Evolutionary conservation across 805 yeast genomes (phyloP).

Genomic region (Schwanniomyces sp.): DNA sequence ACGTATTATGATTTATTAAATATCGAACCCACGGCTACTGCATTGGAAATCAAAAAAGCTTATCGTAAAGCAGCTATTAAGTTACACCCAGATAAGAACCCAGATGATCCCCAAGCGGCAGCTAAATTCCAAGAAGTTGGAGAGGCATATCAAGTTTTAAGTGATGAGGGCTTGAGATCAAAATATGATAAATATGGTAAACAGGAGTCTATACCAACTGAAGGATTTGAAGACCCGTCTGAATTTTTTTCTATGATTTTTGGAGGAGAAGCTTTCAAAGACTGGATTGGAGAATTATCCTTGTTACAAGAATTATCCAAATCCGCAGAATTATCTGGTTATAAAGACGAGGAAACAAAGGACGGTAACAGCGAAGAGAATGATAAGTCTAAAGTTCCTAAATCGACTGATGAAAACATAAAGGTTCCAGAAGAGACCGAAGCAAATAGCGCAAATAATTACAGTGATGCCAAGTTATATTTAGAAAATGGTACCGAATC

Average conservation of each 20-base stretch:
- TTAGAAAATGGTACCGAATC: conserved; percentile 11
- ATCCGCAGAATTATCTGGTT: conserved; percentile 42
- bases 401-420: neutral
- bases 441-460: conserved; percentile 3
- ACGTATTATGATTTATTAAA: conserved; percentile 41
- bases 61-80: conserved; percentile 45
- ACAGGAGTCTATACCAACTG: conserved; percentile 58
- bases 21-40: conserved; percentile 34
- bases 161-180: conserved; percentile 60
- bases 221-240: conserved; percentile 77
- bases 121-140: conserved; percentile 47
- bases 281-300: conserved; percentile 84
- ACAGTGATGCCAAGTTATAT: conserved; percentile 7
- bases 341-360: conserved; percentile 26
- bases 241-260: conserved; percentile 84
- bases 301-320: conserved; percentile 41
- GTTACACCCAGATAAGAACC: conserved; percentile 47
- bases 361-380: conserved; percentile 17
- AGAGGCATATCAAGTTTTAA: conserved; percentile 78
- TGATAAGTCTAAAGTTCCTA: neutral
- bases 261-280: conserved; percentile 78
- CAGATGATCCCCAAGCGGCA: conserved; percentile 46
- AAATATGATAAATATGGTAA: conserved; percentile 77
- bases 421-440: neutral
- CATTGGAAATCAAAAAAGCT: conserved; percentile 45